These are phyloP conservation scores for Paracoccidioides brasiliensis DNA, from an alignment of 2,329 filamentous ascomycete species.

Conservation along the genomic window DNA sequence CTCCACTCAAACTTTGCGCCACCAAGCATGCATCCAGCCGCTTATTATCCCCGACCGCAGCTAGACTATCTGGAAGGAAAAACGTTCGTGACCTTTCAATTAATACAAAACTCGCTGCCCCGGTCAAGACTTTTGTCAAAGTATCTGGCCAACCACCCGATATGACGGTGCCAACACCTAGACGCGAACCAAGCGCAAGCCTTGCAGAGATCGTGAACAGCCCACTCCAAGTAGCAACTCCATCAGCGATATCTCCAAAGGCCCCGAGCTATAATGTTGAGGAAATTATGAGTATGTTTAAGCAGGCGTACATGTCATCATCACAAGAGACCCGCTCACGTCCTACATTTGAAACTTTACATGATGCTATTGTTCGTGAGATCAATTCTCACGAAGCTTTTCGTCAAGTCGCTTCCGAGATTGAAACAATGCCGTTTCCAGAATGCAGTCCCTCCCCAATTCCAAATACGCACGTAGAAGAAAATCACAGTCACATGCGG, in stretches of 20 bases:
- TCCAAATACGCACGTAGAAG: neutral
- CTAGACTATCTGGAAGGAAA: conserved; percentile 15
- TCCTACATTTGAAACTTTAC: conserved; percentile 29
- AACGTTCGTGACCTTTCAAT: conserved; percentile 31
- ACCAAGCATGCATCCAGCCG: neutral
- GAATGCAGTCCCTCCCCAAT: conserved; percentile 2
- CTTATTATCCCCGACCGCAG: conserved; percentile 4
- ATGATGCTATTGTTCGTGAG: conserved; percentile 32
- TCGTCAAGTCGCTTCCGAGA: conserved; percentile 11
- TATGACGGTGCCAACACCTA: neutral
- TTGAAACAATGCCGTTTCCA: neutral
- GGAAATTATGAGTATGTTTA: conserved; percentile 32
- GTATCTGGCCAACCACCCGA: conserved; percentile 22
- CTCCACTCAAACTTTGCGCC: neutral
- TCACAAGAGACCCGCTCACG: conserved; percentile 18
- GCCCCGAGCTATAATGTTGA: conserved; percentile 22
- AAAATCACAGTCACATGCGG: conserved; percentile 8
- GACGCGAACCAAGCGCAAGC: conserved; percentile 19
- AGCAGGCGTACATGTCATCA: conserved; percentile 23
- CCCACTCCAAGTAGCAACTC: conserved; percentile 20
- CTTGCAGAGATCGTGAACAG: conserved; percentile 32
- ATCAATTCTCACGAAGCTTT: conserved; percentile 34
- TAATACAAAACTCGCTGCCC: conserved; percentile 26
- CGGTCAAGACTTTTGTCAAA: conserved; percentile 18
- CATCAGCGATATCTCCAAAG: conserved; percentile 15